phyloP scores from a whole-genome alignment of 345 rosid genomes.

The Melaleuca alternifolia region DNA sequence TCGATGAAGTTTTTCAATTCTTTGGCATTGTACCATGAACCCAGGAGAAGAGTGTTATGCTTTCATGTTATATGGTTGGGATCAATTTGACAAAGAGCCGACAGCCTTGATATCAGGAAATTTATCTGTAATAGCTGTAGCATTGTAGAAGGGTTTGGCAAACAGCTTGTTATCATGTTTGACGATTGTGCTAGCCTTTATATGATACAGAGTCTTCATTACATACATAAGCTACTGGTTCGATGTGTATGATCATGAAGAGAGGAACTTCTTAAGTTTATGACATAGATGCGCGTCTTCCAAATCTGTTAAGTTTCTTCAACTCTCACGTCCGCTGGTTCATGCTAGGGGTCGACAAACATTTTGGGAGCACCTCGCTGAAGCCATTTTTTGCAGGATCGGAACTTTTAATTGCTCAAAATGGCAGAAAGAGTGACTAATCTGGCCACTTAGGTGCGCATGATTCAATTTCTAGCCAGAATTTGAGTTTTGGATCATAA shows the following conservation, averaged over 20 bases:
- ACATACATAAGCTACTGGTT: neutral
- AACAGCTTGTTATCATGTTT: neutral
- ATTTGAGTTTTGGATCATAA: too few species aligned
- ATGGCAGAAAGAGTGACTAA: neutral
- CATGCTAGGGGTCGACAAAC: neutral
- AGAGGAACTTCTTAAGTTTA: neutral
- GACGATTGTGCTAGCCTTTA: neutral
- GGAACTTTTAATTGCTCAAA: accelerated
- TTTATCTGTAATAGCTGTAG: too few species aligned
- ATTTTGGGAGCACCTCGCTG: neutral
- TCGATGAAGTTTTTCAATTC: neutral
- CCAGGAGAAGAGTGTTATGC: neutral
- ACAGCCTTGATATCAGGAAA: neutral
- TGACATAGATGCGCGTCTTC: accelerated
- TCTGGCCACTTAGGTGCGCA: neutral
- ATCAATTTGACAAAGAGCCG: neutral
- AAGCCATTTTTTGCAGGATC: neutral
- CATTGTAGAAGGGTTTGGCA: neutral
- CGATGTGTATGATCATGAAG: neutral
- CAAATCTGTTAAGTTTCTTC: neutral
- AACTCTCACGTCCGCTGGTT: neutral
- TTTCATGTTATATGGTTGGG: neutral
- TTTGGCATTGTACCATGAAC: neutral
- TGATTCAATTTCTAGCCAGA: too few species aligned
- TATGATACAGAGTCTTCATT: accelerated